phyloP scores from a whole-genome alignment of 176 grass and related monocot species.

The Oryza officinalis region DNA sequence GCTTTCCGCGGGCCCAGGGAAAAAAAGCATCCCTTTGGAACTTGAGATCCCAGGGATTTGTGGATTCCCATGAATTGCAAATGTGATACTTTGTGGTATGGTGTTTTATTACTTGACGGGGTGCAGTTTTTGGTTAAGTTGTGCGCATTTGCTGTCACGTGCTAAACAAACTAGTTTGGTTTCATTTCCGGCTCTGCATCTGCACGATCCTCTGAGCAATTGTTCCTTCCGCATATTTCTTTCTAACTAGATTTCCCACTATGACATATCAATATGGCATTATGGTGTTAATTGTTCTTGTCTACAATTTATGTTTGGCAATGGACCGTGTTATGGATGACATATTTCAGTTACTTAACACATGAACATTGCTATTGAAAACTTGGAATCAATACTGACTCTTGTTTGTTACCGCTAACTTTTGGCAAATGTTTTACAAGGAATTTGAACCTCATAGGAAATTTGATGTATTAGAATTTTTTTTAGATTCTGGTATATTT shows the following conservation, averaged over 20 bases:
- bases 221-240: neutral
- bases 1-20: too few relatives aligned
- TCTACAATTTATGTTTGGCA: neutral
- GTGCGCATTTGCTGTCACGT: neutral
- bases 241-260: neutral
- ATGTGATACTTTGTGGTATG: neutral
- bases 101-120: neutral
- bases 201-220: neutral
- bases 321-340: neutral
- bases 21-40: neutral
- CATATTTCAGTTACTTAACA: neutral
- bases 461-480: neutral
- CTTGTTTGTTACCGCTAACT: neutral
- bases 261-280: neutral
- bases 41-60: neutral
- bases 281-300: neutral
- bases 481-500: neutral
- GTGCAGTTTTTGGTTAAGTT: neutral
- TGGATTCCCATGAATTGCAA: neutral
- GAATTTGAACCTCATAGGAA: neutral
- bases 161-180: neutral
- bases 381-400: neutral
- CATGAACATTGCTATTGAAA: neutral
- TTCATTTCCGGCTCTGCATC: neutral
- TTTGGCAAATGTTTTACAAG: neutral